phyloP scores from a whole-genome alignment of 208 protist species.

The Angomonas deanei region DNA sequence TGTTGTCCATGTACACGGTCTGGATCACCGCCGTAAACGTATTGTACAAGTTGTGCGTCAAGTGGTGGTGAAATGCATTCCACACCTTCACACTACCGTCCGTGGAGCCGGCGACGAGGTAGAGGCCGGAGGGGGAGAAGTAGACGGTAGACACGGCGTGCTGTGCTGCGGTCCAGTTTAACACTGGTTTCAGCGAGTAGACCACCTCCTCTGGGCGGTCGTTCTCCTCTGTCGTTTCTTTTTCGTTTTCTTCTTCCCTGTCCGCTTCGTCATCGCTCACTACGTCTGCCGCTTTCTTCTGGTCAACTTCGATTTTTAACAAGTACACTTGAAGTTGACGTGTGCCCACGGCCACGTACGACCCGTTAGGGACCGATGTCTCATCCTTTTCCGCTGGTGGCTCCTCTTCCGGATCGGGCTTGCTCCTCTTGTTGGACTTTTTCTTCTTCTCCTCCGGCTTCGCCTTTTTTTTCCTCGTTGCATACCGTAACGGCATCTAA shows the following conservation, averaged over 20 bases:
- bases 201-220: conserved; percentile 1
- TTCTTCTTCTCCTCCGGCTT: conserved; percentile 2
- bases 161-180: conserved; percentile 81
- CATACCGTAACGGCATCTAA: conserved; percentile 68
- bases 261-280: background rate
- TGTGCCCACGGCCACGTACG: conserved; percentile 81
- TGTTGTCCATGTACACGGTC: conserved; percentile 52
- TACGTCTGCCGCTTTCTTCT: background rate
- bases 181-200: conserved; percentile 36
- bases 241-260: background rate
- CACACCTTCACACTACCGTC: conserved; percentile 85
- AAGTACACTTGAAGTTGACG: conserved; percentile 78
- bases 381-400: conserved; percentile 3
- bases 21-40: conserved; percentile 51
- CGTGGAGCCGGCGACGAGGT: conserved; percentile 73
- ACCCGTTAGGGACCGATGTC: conserved; percentile 33
- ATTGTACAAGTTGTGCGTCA: conserved; percentile 82
- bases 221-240: conserved; percentile 9
- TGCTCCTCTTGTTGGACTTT: background rate
- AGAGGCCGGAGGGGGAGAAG: conserved; percentile 61
- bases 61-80: conserved; percentile 86
- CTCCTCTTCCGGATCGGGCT: background rate
- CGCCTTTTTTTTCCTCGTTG: conserved; percentile 1
- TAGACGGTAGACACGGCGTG: conserved; percentile 80
- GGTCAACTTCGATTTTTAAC: conserved; percentile 32